These are phyloP conservation scores for Sporothrix schenckii DNA, from an alignment of 2,329 filamentous ascomycete species.

Conservation along the genomic window DNA sequence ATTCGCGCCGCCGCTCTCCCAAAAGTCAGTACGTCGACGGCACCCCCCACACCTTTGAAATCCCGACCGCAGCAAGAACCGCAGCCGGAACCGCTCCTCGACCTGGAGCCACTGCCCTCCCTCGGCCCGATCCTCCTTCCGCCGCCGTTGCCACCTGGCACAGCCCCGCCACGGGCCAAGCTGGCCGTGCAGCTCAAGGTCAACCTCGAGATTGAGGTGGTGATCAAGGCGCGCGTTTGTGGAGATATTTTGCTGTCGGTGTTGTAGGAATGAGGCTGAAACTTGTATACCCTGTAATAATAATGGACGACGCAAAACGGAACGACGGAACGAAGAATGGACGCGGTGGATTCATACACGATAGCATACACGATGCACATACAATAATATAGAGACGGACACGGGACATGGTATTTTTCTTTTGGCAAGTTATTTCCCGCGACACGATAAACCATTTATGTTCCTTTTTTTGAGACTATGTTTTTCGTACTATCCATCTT, in stretches of 20 bases:
- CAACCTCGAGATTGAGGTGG: constrained; percentile 69
- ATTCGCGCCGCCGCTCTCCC: background rate
- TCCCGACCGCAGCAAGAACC: background rate
- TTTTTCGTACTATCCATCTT: background rate
- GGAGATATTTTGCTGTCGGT: constrained; percentile 68
- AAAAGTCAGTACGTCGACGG: background rate
- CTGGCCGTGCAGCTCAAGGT: constrained; percentile 65
- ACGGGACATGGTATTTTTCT: too few species aligned
- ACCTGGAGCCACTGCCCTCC: constrained; percentile 43
- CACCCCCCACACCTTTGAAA: background rate
- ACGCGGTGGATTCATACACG: background rate
- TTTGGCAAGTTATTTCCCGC: background rate
- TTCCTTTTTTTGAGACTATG: background rate
- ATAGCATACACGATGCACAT: background rate
- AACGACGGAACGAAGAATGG: background rate
- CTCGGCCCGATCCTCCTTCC: background rate
- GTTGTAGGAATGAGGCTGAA: constrained; percentile 21
- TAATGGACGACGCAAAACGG: background rate
- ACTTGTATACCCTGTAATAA: background rate
- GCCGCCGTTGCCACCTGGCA: background rate
- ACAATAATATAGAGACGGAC: constrained; percentile 1
- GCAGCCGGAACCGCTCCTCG: background rate
- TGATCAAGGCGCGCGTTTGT: constrained; percentile 68
- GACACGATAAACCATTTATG: background rate
- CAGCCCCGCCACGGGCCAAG: constrained; percentile 41